Evolutionary conservation across 352 stramenopile genomes (phyloP).

Genomic region (Peronosclerospora sorghi): DNA sequence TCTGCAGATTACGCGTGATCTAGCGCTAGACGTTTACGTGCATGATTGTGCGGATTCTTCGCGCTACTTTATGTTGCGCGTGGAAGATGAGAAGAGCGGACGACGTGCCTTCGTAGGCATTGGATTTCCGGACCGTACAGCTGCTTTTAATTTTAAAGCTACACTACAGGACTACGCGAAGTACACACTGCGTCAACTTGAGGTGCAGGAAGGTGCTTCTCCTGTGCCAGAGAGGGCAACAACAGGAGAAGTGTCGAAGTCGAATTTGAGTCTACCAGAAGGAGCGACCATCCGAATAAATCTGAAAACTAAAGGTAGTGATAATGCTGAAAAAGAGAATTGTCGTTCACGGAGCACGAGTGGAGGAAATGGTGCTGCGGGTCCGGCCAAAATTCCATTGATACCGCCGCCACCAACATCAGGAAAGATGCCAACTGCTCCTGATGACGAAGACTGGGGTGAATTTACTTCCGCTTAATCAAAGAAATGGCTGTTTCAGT

Average conservation of each 20-base stretch:
- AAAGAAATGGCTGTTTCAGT: neutral
- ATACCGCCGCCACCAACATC: constrained; percentile 51
- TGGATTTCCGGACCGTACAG: constrained; percentile 63
- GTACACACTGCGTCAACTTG: constrained; percentile 55
- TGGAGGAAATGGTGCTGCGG: constrained; percentile 19
- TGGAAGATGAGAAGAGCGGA: constrained; percentile 65
- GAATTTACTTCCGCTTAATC: constrained; percentile 69
- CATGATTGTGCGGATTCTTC: constrained; percentile 83
- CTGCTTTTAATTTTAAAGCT: constrained; percentile 81
- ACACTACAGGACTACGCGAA: constrained; percentile 77
- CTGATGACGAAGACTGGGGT: constrained; percentile 66
- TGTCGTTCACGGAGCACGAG: constrained; percentile 14
- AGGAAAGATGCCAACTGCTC: constrained; percentile 15
- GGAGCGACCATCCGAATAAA: constrained; percentile 75
- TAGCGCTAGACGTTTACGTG: constrained; percentile 61
- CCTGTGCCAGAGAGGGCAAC: neutral
- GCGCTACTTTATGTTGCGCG: constrained; percentile 81
- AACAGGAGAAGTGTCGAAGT: constrained; percentile 16
- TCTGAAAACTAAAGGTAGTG: constrained; percentile 32
- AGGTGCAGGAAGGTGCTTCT: constrained; percentile 10
- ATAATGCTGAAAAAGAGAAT: constrained; percentile 16
- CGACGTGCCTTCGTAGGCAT: constrained; percentile 70
- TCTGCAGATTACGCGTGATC: constrained; percentile 50
- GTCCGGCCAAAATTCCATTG: constrained; percentile 34
- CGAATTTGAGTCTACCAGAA: constrained; percentile 54